Base-by-base conservation (phyloP, 495 filamentous ascomycete genomes). In the Eremomyces bilateralis region DNA sequence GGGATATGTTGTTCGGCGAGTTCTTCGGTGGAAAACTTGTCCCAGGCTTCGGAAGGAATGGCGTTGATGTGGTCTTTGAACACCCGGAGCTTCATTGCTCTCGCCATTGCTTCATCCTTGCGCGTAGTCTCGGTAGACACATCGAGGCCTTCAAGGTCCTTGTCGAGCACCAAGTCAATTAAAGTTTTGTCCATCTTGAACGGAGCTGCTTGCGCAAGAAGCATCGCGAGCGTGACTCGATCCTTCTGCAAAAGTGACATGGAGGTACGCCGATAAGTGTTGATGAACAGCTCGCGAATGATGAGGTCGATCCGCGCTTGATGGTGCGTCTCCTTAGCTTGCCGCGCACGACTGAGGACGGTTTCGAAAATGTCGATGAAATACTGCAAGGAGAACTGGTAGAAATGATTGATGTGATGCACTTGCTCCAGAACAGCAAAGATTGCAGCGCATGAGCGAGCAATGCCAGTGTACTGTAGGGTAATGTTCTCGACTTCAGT, bases 341-440 rank as follows among this genome's bases (percentile, higher is more conserved):
- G 66, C 45, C 76, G 76, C 54, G 88, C 88, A 36, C 69, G 63
- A 45, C 76, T 77, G 15, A 99, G 67, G 22, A 99, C 85, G 0
- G 78, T 73, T 49, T 90, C 72, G 67, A 99, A 95, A 43, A 99
- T 99, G 47, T 92, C 80, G 12, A 88, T 66, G 53, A 99, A 99
- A 56, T 85, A 97, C 58, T 92, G 83, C 31, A 99, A 64, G 15
- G 90, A 95, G 65, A 99, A 95, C 46, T 95, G 88, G 52, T 99
- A 99, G 61, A 95, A 95, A 61, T 95, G 90, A 51, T 99, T 93
- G 52, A 99, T 71, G 48, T 93, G 85, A 51, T 93, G 84, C 30
- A 99, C 73, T 53, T 95, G 85, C 57, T 95, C 90, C 31, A 99
- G 64, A 18, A 94, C 80, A 15, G 88, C 81, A 57, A 94, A 95